Conservation (phyloP, 768 basidiomycete species). For the Boletus edulis region DNA sequence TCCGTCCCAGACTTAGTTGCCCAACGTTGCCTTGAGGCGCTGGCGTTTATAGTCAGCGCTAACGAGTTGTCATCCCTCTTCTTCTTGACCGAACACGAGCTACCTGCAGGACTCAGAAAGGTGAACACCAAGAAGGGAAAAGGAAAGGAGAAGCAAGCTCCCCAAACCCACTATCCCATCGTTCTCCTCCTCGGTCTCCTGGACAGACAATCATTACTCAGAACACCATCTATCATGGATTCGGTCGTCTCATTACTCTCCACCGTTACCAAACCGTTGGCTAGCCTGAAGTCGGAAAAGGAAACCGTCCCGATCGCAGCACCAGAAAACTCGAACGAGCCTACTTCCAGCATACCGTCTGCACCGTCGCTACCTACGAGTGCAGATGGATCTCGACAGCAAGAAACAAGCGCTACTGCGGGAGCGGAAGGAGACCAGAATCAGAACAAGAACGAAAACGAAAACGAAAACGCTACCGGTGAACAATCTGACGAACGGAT, state of each 20-base stretch:
- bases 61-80: conserved; percentile 87
- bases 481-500: conserved; percentile 38
- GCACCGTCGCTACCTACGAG: conserved; percentile 1
- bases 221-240: conserved; percentile 90
- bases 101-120: conserved; percentile 73
- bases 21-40: conserved; percentile 89
- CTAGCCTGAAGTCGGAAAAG: conserved; percentile 54
- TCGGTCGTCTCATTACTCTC: conserved; percentile 86
- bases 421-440: conserved; percentile 19
- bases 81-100: conserved; percentile 95
- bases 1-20: conserved; percentile 90
- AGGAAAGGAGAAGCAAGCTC: conserved; percentile 84
- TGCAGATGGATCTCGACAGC: conserved; percentile 8
- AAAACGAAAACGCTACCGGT: conserved; percentile 11
- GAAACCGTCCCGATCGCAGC: conserved; percentile 27
- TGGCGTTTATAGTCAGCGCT: conserved; percentile 81
- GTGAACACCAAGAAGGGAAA: conserved; percentile 82
- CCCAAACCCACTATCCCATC: conserved; percentile 87
- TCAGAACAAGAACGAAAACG: conserved; percentile 23
- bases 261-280: conserved; percentile 82
- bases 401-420: conserved; percentile 16
- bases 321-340: conserved; percentile 15
- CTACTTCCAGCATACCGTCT: conserved; percentile 4
- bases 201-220: conserved; percentile 81
- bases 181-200: conserved; percentile 85